phyloP scores from a whole-genome alignment of 192 early-diverging fungal species.

The Coemansia sp. region DNA sequence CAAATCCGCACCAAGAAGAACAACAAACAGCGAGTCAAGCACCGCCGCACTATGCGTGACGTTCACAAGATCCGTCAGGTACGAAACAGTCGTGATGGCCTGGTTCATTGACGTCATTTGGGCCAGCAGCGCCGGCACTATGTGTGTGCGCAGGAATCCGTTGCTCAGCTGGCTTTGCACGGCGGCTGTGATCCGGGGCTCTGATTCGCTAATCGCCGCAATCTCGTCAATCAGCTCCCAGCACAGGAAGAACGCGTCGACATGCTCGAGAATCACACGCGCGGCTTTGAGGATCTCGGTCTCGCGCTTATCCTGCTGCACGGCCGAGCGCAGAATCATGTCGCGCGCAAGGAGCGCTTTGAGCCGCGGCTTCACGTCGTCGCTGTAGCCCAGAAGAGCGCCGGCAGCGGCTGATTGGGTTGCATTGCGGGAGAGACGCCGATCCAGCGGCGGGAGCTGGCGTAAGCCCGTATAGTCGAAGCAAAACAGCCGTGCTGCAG shows the following conservation, averaged over 20 bases:
- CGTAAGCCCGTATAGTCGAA: conserved; percentile 23
- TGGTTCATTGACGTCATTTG: conserved; percentile 28
- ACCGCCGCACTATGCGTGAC: conserved; percentile 34
- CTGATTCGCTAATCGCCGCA: conserved; percentile 10
- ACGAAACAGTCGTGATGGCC: conserved; percentile 42
- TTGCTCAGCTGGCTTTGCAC: conserved; percentile 44
- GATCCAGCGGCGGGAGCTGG: conserved; percentile 20
- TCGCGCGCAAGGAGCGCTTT: conserved; percentile 17
- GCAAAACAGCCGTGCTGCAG: conserved; percentile 21
- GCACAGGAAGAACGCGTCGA: conserved; percentile 51
- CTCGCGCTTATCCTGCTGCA: conserved; percentile 38
- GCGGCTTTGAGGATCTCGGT: conserved; percentile 18
- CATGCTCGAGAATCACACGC: conserved; percentile 23
- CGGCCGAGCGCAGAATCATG: conserved; percentile 19
- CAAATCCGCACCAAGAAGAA: conserved; percentile 44
- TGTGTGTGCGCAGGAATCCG: conserved; percentile 43
- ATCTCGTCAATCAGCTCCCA: conserved; percentile 57
- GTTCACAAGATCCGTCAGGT: conserved; percentile 41
- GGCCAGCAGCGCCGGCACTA: conserved; percentile 37
- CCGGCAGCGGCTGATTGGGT: neutral
- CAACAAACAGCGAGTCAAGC: conserved; percentile 44
- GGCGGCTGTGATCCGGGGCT: conserved; percentile 16
- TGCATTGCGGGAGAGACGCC: conserved; percentile 2
- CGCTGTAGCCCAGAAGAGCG: neutral
- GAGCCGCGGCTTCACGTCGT: conserved; percentile 18